Evolutionary conservation across 768 basidiomycete genomes (phyloP).

Genomic region (Rhodotorula kratochvilovae): DNA sequence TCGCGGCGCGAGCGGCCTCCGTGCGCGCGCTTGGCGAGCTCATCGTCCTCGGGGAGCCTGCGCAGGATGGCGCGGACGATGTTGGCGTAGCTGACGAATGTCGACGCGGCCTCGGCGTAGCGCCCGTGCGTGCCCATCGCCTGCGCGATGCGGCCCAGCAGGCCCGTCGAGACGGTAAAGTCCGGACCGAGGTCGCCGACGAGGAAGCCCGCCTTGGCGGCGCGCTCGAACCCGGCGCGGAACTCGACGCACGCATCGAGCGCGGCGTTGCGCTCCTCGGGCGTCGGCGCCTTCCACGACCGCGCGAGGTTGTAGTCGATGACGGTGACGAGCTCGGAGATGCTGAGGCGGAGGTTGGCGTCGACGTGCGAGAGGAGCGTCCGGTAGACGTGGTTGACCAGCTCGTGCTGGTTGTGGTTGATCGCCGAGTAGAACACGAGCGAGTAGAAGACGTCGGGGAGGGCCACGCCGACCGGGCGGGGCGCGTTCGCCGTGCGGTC

Average conservation of each 20-base stretch:
- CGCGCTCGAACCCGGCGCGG: slow-evolving; percentile 9
- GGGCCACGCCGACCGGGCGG: not conserved
- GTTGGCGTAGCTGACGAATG: slow-evolving; percentile 23
- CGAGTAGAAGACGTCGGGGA: slow-evolving; percentile 17
- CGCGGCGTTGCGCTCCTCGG: not conserved
- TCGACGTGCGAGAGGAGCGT: slow-evolving; percentile 18
- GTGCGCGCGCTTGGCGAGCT: not conserved
- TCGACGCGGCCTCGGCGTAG: not conserved
- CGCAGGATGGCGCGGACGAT: slow-evolving; percentile 31
- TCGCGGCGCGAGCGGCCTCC: not conserved
- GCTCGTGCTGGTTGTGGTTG: not conserved
- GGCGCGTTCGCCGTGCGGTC: slow-evolving; percentile 10
- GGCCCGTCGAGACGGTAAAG: slow-evolving; percentile 26
- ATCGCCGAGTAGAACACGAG: slow-evolving; percentile 20
- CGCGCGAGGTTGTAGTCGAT: slow-evolving; percentile 31
- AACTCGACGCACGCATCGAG: slow-evolving; percentile 29
- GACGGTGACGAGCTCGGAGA: slow-evolving; percentile 32
- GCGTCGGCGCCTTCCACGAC: not conserved
- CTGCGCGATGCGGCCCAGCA: slow-evolving; percentile 12
- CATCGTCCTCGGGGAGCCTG: not conserved
- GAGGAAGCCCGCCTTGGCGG: slow-evolving; percentile 5
- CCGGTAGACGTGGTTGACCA: slow-evolving; percentile 37
- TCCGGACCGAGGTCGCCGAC: not conserved
- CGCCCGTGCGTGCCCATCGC: slow-evolving; percentile 7
- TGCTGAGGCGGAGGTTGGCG: slow-evolving; percentile 1